Conservation (phyloP, 495 filamentous ascomycete species). For the Hyaloscypha variabilis region DNA sequence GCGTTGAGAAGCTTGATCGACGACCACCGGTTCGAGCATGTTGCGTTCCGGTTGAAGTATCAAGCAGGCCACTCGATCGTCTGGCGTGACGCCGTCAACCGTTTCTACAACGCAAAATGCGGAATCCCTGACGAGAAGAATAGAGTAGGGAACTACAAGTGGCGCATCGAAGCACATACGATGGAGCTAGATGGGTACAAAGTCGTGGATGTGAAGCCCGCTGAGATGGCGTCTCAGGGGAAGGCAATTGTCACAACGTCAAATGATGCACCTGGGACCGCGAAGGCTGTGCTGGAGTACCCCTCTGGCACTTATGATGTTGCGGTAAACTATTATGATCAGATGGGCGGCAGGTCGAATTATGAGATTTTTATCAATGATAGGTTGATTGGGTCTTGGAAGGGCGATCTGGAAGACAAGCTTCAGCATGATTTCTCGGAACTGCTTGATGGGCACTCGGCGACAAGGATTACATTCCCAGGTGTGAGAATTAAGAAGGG, state of each 20-base stretch:
- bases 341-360: constrained; percentile 53
- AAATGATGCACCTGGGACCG: constrained; percentile 53
- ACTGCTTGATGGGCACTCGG: too few species aligned
- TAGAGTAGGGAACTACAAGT: constrained; percentile 60
- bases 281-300: constrained; percentile 46
- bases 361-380: constrained; percentile 58
- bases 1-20: constrained; percentile 59
- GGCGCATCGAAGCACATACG: constrained; percentile 65
- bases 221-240: constrained; percentile 54
- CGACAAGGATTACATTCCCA: too few species aligned
- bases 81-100: constrained; percentile 68
- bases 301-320: constrained; percentile 60
- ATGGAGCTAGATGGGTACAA: constrained; percentile 61
- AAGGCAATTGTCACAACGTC: constrained; percentile 50
- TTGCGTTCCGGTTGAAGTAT: constrained; percentile 58
- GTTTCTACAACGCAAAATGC: constrained; percentile 63
- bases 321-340: constrained; percentile 68
- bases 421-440: too few species aligned
- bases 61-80: constrained; percentile 71
- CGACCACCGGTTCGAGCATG: constrained; percentile 60
- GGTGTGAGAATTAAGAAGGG: too few species aligned
- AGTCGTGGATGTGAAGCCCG: constrained; percentile 49
- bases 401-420: constrained; percentile 58
- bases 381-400: constrained; percentile 54
- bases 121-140: constrained; percentile 55